Base-by-base conservation (phyloP, 176 grass and related monocot genomes). In the Cenchrus purpureus region DNA sequence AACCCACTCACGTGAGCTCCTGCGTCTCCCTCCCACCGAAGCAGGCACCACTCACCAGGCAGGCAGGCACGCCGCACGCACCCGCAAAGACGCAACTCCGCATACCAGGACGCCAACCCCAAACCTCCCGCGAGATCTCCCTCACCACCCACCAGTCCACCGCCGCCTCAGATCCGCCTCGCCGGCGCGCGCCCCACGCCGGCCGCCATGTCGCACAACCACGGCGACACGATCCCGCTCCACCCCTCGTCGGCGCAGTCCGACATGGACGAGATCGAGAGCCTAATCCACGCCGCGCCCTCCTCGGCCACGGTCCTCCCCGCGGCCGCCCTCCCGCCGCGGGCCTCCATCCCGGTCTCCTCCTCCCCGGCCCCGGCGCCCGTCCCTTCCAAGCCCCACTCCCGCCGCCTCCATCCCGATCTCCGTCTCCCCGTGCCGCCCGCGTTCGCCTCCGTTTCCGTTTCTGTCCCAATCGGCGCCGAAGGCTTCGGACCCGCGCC, bases 251-350 rank as follows among this genome's bases (percentile, higher is more conserved):
- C 97, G 61, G 89, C 89, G 81, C 97, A 92, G 88, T 99, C 97
- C 71, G 97, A 99, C 86, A 99, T 99, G 85, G 97, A 99, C 79
- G 97, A 99, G 91, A 96, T 99, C 91, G 97, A 99, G 78, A 92
- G 88, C 65, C 97, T 99, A 82, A 94, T 99, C 84, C 87, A 91
- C 86, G 88, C 84, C 66, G 78, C 88, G 82, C 84, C 90, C 17
- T 90, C 96, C 78, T 43, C 80, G n/a, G 87, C 88, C 63, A 86
- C 94, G 29, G 93, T 99, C 17, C 97, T 92, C 57, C 90, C 97
- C 56, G 94, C 91, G 86, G 11, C 89, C 96, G 8, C 89, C 93
- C 9, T 96, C 94, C 94, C 97, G 0, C 84, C 97, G 51, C 94
- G 92, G 71, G 90, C 90, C 46, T 92, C 97, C 86, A 97, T 99